Evolutionary conservation across 2,329 filamentous ascomycete genomes (phyloP).

Genomic region (Diaporthe citri): DNA sequence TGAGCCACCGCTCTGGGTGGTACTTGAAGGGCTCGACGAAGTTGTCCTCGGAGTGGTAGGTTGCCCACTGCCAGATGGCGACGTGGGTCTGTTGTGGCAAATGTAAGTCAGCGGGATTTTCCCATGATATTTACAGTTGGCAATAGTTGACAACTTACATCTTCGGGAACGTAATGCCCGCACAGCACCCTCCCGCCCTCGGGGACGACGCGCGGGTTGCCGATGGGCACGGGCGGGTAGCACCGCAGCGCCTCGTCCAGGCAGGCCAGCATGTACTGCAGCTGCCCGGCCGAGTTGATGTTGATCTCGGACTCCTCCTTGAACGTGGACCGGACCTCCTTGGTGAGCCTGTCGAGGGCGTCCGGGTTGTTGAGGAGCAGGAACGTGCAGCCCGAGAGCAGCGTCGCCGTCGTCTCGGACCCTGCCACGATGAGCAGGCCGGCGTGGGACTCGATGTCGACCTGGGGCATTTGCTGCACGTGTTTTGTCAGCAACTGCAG

Average conservation of each 20-base stretch:
- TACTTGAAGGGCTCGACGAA: constrained; percentile 50
- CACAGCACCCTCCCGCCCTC: constrained; percentile 34
- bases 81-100: constrained; percentile 46
- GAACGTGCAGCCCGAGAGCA: constrained; percentile 37
- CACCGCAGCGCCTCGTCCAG: constrained; percentile 55
- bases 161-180: constrained; percentile 35
- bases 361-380: constrained; percentile 44
- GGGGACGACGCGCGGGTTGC: constrained; percentile 31
- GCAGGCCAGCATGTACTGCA: constrained; percentile 52
- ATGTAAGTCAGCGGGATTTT: neutral
- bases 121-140: neutral
- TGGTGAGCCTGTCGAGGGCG: constrained; percentile 45
- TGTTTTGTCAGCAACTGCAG: neutral
- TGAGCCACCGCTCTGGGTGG: constrained; percentile 52
- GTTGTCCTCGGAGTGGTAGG: constrained; percentile 47
- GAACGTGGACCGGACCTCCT: constrained; percentile 53
- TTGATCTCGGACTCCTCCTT: constrained; percentile 49
- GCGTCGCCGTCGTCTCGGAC: constrained; percentile 40
- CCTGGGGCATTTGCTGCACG: neutral
- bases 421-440: constrained; percentile 36
- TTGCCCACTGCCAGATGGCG: constrained; percentile 48
- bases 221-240: constrained; percentile 47
- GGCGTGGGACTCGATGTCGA: neutral
- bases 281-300: constrained; percentile 43
- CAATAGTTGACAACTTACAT: neutral